Evolutionary conservation across 2,329 filamentous ascomycete species (phyloP), one percentile per base, ranked within the genome.

Genomic region (Arthrobotrys sinensis): DNA sequence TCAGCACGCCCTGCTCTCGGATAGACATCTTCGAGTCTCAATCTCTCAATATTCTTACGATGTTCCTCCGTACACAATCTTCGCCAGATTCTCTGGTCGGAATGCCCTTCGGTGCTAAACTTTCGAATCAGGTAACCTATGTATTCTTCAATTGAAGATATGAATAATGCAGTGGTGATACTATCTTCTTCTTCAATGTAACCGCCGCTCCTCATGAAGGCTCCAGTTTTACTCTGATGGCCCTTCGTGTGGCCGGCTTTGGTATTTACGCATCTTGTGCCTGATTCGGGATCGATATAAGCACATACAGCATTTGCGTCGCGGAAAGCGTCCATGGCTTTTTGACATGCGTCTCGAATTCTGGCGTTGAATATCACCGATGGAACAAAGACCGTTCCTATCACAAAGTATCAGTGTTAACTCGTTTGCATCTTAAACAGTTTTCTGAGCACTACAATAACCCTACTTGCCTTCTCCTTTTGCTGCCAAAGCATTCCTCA

Each of bases 221-320:
- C 21, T n/a, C 55, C 55, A 10, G 16, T n/a, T 60, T 60, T 19
- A 16, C 11, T 36, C 16, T 57, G 64, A 10, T 68, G 64, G 1
- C 64, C 64, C 10, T 57, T 55, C 1, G 36, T 10, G 34, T 68
- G 64, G 7, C 50, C 50, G 2, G 21, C 19, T 19, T 45, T 43
- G 2, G 64, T 68, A 10, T 57, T 68, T 12, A 57, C 48, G 16
- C 64, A 68, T 19, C 38, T 55, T 1, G 2, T 2, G 5, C 46
- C 43, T 8, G 46, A 43, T 16, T 21, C 16, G 11, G 4, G 16
- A 16, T 55, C 36, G 14, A 68, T 36, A 28, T 57, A 68, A 24
- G 38, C 21, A 12, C 64, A 43, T 4, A 12, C 12, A 7, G 11
- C 38, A 8, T 57, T 43, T 7, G 12, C 11, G 2, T 55, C 36